Evolutionary conservation across 1,284 basidiomycete species (phyloP), one percentile per base, ranked within the genome.

Genomic region (Peniophora sp.): DNA sequence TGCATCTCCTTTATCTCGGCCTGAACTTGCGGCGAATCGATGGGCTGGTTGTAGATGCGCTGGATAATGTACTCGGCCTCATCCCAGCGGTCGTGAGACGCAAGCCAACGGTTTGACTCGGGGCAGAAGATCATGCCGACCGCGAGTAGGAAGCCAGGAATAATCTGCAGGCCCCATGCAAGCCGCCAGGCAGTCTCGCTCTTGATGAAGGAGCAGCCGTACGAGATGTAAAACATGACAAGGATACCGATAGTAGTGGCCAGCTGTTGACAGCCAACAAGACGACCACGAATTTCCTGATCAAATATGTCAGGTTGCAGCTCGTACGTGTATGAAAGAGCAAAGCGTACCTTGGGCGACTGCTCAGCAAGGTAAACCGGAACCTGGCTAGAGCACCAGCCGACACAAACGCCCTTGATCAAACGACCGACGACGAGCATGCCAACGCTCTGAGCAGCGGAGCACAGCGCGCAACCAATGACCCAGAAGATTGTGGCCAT

Each of bases 201-300:
- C 24, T 81, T 62, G 61, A 88, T 82, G 63, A 86, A 85, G 1
- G 83, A 85, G 63, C 81, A 87, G 3, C 83, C 85, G 56, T 85
- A 85, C 59, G 85, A 77, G 56, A 86, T 72, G 63, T 88, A 86
- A 66, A 85, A 85, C 55, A 86, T 83, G 46, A 88, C 65, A 52
- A 87, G 71, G 59, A 87, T 85, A 65, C 83, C 85, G 81, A 83
- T 85, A 0, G 85, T 86, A 59, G 85, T 86, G 6, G 81, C 78
- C 72, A 85, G 88, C 72, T 89, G 87, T 60, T 90, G 86, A 53
- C 89, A 67, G 5, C 86, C 80, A 39, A 89, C 83, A 55, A 89
- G 74, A 34, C 85, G 80, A 35, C 87, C 87, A 59, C 88, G 83
- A 59, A 89, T 83, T 17, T 73, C 63, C 20, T 84, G 85, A 3